These are phyloP conservation scores for Leccinum truebloodii DNA, from an alignment of 768 basidiomycete species.

Conservation along the genomic window DNA sequence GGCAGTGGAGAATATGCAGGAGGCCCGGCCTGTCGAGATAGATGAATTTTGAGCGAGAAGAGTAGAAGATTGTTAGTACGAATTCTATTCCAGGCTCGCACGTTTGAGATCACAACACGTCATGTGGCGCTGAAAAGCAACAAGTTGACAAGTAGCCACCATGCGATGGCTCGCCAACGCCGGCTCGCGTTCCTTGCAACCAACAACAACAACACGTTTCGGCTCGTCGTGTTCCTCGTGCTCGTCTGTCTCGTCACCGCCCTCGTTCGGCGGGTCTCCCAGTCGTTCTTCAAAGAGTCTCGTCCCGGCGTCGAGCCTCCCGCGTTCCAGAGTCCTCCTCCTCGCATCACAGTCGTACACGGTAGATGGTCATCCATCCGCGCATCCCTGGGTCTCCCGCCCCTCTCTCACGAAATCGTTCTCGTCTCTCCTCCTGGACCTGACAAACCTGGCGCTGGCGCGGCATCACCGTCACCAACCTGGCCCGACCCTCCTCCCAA, in stretches of 20 bases:
- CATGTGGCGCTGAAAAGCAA: background rate
- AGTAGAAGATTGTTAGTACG: background rate
- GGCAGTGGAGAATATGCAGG: constrained; percentile 68
- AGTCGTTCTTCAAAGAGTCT: background rate
- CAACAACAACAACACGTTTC: constrained; percentile 20
- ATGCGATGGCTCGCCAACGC: constrained; percentile 25
- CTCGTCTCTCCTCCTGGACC: background rate
- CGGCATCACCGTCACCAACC: background rate
- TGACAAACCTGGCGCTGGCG: background rate
- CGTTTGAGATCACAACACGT: background rate
- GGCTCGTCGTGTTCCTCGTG: constrained; percentile 22
- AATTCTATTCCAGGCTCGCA: constrained; percentile 3
- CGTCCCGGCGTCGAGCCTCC: constrained; percentile 9
- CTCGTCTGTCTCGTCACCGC: constrained; percentile 26
- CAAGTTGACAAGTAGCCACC: constrained; percentile 2
- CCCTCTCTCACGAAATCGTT: constrained; percentile 18
- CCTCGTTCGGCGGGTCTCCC: constrained; percentile 18
- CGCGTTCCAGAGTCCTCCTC: background rate
- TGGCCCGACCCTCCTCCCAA: background rate
- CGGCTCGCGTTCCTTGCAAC: constrained; percentile 5
- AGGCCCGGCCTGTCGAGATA: constrained; percentile 48
- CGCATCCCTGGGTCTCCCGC: constrained; percentile 31
- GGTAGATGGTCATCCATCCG: constrained; percentile 38
- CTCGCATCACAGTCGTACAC: constrained; percentile 11
- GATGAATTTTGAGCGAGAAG: constrained; percentile 30